phyloP scores from a whole-genome alignment of 352 stramenopile genomes.

The Aphanomyces stellatus region DNA sequence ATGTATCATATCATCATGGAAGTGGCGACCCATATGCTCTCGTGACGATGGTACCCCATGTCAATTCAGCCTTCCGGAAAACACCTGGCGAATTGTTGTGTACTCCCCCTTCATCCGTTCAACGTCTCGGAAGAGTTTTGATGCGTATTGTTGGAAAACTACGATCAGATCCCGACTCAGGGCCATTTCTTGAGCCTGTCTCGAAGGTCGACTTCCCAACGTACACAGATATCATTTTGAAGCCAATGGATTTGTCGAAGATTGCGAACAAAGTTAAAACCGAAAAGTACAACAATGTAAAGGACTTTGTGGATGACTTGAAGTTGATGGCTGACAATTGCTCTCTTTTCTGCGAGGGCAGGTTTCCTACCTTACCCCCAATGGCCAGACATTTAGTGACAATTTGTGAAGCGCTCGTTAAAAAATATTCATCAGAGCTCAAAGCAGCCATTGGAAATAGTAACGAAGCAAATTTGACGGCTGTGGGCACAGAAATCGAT shows the following conservation, averaged over 20 bases:
- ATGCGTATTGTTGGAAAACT: conserved; percentile 54
- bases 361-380: conserved; percentile 64
- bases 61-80: conserved; percentile 26
- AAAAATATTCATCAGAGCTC: conserved; percentile 53
- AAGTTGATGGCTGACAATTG: conserved; percentile 72
- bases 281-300: conserved; percentile 43
- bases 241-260: conserved; percentile 63
- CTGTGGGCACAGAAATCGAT: background rate
- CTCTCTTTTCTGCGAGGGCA: conserved; percentile 66
- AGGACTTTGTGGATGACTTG: conserved; percentile 54
- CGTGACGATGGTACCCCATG: conserved; percentile 37
- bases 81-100: conserved; percentile 39
- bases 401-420: conserved; percentile 52
- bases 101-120: conserved; percentile 45
- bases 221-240: conserved; percentile 74
- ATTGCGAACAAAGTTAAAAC: conserved; percentile 45
- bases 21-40: conserved; percentile 71
- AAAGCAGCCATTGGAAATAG: background rate
- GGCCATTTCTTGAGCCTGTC: conserved; percentile 69
- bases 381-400: conserved; percentile 61
- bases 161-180: conserved; percentile 45
- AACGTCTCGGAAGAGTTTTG: conserved; percentile 50
- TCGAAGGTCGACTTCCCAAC: conserved; percentile 72
- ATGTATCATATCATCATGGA: conserved; percentile 71
- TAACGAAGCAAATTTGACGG: background rate